Conservation (phyloP, 352 stramenopile genomes). For the Phytophthora rubi region DNA sequence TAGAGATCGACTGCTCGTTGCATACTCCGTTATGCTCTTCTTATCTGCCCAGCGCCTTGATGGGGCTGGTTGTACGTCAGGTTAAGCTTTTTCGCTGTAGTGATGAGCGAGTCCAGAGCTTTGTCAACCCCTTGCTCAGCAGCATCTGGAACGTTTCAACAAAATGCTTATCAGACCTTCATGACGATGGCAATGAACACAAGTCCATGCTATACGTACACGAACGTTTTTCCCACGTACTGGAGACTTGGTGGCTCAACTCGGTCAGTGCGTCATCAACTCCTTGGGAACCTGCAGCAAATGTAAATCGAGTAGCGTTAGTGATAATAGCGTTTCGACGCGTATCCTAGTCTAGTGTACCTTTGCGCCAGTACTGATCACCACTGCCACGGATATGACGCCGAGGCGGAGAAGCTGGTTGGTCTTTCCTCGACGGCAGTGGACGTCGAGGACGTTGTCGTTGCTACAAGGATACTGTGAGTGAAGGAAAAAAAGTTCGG, state of each 20-base stretch:
- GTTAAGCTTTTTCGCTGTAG: conserved; percentile 65
- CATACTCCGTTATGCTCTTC: conserved; percentile 22
- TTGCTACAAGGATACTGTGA: conserved; percentile 37
- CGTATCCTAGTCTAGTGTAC: conserved; percentile 3
- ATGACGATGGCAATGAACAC: not conserved
- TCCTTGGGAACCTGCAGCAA: conserved; percentile 35
- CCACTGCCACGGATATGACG: conserved; percentile 14
- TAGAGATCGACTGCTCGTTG: conserved; percentile 45
- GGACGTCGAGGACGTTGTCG: conserved; percentile 52
- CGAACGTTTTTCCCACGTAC: conserved; percentile 38
- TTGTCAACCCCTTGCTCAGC: conserved; percentile 52
- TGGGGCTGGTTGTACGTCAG: conserved; percentile 46
- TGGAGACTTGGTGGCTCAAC: conserved; percentile 63
- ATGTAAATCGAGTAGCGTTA: not conserved
- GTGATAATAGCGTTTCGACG: not conserved
- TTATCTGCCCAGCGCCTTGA: conserved; percentile 13
- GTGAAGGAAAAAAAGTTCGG: not conserved
- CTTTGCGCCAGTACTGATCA: conserved; percentile 31
- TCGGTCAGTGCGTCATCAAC: conserved; percentile 70
- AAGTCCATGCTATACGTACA: conserved; percentile 4
- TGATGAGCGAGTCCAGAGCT: conserved; percentile 65
- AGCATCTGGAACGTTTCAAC: conserved; percentile 19
- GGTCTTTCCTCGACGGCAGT: conserved; percentile 33
- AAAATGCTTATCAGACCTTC: not conserved
- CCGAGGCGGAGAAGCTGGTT: conserved; percentile 23